Evolutionary conservation across 2,329 filamentous ascomycete genomes (phyloP), one percentile per base, ranked within the genome.

Genomic region (Pseudogymnoascus sp.): DNA sequence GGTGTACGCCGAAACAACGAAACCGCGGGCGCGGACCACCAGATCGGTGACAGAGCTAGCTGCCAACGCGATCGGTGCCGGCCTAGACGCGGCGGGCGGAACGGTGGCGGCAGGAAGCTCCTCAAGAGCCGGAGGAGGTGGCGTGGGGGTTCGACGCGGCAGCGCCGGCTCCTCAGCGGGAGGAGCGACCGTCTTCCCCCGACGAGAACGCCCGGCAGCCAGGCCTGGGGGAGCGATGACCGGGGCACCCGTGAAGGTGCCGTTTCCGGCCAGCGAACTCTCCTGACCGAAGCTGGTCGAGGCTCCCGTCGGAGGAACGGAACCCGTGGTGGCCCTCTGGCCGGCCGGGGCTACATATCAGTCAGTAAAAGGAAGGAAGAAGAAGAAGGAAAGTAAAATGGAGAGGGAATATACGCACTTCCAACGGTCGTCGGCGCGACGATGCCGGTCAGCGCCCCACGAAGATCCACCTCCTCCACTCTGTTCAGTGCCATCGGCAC

Each of bases 251-350:
- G 51, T 18, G 51, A 57, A 57, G 51, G 51, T 57, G 51, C 51
- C 51, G 26, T 34, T 8, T 21, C 51, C 51, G 26, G 51, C 51
- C 51, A 57, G 5, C 51, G 51, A 57, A 18, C 51, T 57, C 51
- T 57, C 51, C 29, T 57, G 51, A 57, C 51, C 51, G 18, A 57
- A 57, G 7, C 51, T 57, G 29, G 51, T 57, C 51, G 51, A 57
- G 51, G 51, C 51, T 8, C 51, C 51, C 51, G 51, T 57, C 51
- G 29, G 51, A 18, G 51, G 51, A 5, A 57, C 51, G 51, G 51
- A 57, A 57, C 51, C 51, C 29, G 51, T 57, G 51, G 51, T 34
- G 51, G 51, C 51, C 51, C 51, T 34, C 29, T 57, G 51, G 51
- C 51, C 51, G 51, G 51, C 51, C 26, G 51, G 51, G 51, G 51